Evolutionary conservation across 2,329 filamentous ascomycete genomes (phyloP).

Genomic region (Gaeumannomyces tritici): DNA sequence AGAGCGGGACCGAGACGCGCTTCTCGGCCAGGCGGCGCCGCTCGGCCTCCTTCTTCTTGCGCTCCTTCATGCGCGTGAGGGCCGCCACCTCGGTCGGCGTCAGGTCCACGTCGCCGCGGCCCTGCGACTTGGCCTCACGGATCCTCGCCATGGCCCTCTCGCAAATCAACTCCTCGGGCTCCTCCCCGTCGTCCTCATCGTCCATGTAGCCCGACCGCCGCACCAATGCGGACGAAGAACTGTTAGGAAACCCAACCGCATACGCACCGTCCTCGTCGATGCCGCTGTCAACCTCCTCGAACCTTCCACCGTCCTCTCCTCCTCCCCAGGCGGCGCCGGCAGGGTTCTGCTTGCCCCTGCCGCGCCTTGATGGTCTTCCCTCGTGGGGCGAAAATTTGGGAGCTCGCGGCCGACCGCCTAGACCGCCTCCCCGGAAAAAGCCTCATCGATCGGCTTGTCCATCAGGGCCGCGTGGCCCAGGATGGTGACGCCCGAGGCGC

Average conservation of each 20-base stretch:
- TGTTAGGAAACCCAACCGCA: conserved; percentile 36
- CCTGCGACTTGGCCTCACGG: conserved; percentile 63
- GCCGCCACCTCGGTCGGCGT: conserved; percentile 73
- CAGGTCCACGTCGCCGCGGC: conserved; percentile 70
- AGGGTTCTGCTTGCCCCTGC: conserved; percentile 46
- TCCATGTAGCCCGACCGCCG: conserved; percentile 21
- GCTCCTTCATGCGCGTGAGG: conserved; percentile 58
- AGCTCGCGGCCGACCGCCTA: conserved; percentile 99
- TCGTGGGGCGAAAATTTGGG: conserved; percentile 85
- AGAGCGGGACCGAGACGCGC: conserved; percentile 42
- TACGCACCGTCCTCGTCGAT: conserved; percentile 42
- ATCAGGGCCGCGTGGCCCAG: conserved; percentile 90
- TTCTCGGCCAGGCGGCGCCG: conserved; percentile 12
- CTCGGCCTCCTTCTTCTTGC: conserved; percentile 39
- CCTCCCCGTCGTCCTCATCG: conserved; percentile 30
- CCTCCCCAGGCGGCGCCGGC: conserved; percentile 32
- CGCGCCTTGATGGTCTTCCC: conserved; percentile 98
- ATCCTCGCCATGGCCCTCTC: conserved; percentile 75
- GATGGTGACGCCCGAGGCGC: conserved; percentile 87
- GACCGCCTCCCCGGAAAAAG: conserved; percentile 99
- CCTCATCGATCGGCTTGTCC: conserved; percentile 99
- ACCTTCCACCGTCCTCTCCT: conserved; percentile 25
- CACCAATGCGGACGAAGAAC: conserved; percentile 34
- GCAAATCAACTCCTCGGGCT: conserved; percentile 64
- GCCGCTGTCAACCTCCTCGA: conserved; percentile 61